Conservation (phyloP, 2,329 filamentous ascomycete species). For the Colletotrichum coccodes region DNA sequence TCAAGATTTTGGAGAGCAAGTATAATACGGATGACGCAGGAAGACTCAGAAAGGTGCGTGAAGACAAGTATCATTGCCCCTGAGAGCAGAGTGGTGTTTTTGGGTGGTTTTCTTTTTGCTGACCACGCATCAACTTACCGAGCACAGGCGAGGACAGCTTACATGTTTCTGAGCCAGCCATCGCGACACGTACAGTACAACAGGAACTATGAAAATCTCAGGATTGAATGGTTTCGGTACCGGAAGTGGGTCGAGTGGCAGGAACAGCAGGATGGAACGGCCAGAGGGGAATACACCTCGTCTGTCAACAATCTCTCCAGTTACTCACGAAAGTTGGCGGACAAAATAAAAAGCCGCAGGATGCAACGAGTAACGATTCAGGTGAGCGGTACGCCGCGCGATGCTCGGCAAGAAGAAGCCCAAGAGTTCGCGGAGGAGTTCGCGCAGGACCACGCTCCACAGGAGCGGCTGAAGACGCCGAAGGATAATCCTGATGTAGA, state of each 20-base stretch:
- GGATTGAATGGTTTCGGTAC: not conserved
- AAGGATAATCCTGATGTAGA: not conserved
- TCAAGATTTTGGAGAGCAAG: not conserved
- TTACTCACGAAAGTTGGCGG: not conserved
- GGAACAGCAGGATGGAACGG: no score
- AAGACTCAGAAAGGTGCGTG: no score
- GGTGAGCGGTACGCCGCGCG: not conserved
- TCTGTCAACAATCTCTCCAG: not conserved
- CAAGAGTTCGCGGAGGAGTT: not conserved
- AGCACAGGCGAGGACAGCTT: not conserved
- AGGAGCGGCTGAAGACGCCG: not conserved
- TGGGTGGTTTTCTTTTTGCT: no score
- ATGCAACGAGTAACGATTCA: not conserved
- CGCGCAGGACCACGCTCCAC: no score
- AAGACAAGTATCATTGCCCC: no score
- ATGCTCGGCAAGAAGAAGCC: no score
- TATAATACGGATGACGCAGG: no score
- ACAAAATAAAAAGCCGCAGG: not conserved
- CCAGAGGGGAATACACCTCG: no score
- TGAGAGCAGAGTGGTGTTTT: no score
- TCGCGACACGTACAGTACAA: not conserved
- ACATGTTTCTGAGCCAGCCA: not conserved
- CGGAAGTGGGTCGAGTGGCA: not conserved
- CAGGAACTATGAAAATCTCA: not conserved
- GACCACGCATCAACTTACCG: not conserved